Percentiles rank a stretch among this genome's conserved stretches.
Conservation (phyloP, 345 rosid genomes). For the Corchorus olitorius region DNA sequence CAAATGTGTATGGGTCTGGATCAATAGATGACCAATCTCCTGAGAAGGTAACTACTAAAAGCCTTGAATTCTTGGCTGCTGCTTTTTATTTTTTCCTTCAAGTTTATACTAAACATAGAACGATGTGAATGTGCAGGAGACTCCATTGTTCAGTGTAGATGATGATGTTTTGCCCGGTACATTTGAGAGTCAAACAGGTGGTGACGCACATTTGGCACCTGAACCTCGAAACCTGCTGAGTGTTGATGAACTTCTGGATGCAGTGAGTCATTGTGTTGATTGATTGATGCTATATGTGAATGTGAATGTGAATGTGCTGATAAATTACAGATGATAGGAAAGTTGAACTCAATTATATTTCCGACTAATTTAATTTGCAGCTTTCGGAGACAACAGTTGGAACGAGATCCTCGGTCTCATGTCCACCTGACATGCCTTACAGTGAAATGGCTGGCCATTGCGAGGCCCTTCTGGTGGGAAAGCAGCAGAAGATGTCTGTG, state of each 20-base stretch:
- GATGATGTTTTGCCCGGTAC: constrained; percentile 36
- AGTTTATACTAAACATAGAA: background rate
- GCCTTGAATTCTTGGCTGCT: background rate
- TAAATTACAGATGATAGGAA: background rate
- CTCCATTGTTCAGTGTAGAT: constrained; percentile 37
- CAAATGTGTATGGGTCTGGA: constrained; percentile 32
- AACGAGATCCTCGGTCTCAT: constrained; percentile 49
- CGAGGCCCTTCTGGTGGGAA: constrained; percentile 65
- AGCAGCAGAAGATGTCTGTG: constrained; percentile 65
- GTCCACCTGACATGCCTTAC: constrained; percentile 60
- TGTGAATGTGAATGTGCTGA: background rate
- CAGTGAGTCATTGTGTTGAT: constrained; percentile 42
- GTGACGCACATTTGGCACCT: constrained; percentile 25
- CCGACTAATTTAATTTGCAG: constrained; percentile 28
- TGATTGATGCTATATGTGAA: background rate
- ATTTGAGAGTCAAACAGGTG: constrained; percentile 43
- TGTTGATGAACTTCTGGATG: constrained; percentile 57
- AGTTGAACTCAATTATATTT: background rate
- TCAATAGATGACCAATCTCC: constrained; percentile 32
- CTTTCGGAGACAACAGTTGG: constrained; percentile 62
- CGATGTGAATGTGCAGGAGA: constrained; percentile 39
- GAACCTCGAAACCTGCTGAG: constrained; percentile 50
- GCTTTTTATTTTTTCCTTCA: background rate
- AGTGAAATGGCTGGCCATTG: constrained; percentile 74
- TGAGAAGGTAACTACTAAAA: constrained; percentile 33